Base-by-base conservation (phyloP, 441 rosid species). In the Mallotus japonicus region DNA sequence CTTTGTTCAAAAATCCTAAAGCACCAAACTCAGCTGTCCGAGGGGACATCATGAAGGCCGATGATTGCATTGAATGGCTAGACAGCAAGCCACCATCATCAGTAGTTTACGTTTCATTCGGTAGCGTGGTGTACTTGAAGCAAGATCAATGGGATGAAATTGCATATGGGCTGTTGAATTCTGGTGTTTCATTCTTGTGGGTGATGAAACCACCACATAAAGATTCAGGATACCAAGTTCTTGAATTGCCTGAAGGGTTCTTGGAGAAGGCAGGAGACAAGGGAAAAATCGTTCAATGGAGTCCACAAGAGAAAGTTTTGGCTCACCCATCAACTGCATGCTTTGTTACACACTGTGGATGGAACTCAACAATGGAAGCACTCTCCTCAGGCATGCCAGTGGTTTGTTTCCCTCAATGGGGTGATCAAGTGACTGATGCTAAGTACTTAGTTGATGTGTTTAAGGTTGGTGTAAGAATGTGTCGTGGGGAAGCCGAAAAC, bases 311-410 rank as follows among this genome's bases (percentile, higher is more conserved):
- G 77, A 78, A 84, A 66, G 97, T 91, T 2, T 69, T 92, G 42
- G 80, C 84, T 68, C 98, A 93, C 77, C 85, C 87, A 10, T 79
- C 93, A 0, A 77, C 87, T n/a, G 86, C 86, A 0, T 87, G 93
- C 77, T 93, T 93, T 47, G 83, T 89, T 28, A 87, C 93, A 0
- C 97, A 91, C 58, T 93, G 98, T 49, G 93, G 97, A 10, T 92
- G 97, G 97, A 89, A 89, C 82, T 92, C 97, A 4, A 78, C 96
- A 0, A 81, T 90, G 84, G 97, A 93, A 76, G 85, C 97, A 12
- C 64, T 92, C 15, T 72, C 93, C 0, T 78, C 82, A 0, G 97
- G 95, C 2, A 73, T 88, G 73, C 92, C 92, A 0, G 84, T 89
- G 20, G 74, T 89, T 37, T 86, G 88, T 24, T 89, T 83, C 53